Evolutionary conservation across 306 rosid genomes (phyloP).

Genomic region (Prunus salicina): DNA sequence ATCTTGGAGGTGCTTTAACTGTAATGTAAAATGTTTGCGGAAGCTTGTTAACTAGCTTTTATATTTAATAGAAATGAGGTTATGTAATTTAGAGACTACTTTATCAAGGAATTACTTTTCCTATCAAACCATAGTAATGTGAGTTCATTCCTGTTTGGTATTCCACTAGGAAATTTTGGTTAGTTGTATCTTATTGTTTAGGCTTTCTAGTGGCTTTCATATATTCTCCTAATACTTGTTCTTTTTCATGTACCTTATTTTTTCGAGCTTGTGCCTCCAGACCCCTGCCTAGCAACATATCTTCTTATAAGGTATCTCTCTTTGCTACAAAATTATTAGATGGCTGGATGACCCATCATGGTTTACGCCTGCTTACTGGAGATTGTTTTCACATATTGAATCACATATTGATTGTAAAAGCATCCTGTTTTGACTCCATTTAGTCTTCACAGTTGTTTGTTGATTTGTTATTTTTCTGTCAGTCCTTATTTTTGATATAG

Average conservation of each 20-base stretch:
- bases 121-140: background rate
- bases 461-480: background rate
- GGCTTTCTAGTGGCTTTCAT: constrained; percentile 7
- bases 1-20: background rate
- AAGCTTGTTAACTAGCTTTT: background rate
- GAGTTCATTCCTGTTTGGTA: background rate
- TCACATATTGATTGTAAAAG: background rate
- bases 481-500: background rate
- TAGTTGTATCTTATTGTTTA: constrained; percentile 2
- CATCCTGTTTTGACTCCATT: background rate
- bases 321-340: constrained; percentile 17
- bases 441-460: background rate
- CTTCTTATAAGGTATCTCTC: constrained; percentile 88
- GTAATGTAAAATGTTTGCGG: background rate
- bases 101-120: background rate
- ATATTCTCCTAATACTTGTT: constrained; percentile 16
- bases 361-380: background rate
- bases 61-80: background rate
- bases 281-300: constrained; percentile 79
- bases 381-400: background rate
- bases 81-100: background rate
- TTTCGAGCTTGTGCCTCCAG: constrained; percentile 37
- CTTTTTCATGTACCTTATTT: constrained; percentile 16
- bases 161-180: background rate
- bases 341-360: background rate